Evolutionary conservation across 495 filamentous ascomycete genomes (phyloP).

Genomic region (Xylaria bambusicola): DNA sequence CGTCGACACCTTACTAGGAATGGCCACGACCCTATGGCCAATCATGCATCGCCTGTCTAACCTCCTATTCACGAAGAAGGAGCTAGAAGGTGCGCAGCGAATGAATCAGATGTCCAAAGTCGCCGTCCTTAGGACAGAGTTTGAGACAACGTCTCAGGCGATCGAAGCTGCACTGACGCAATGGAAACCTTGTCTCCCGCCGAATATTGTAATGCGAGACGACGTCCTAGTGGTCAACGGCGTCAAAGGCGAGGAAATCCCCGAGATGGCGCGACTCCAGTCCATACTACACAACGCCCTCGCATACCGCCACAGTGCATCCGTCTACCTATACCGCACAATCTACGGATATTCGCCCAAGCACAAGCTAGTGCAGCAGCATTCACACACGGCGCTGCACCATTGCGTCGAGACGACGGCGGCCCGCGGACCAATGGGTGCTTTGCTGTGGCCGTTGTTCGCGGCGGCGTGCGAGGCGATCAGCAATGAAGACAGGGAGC

Average conservation of each 20-base stretch:
- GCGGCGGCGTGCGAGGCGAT: constrained; percentile 60
- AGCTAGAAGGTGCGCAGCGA: constrained; percentile 44
- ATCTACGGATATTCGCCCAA: constrained; percentile 48
- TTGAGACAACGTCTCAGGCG: constrained; percentile 54
- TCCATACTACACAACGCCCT: constrained; percentile 62
- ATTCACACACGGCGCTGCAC: constrained; percentile 48
- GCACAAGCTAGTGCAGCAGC: constrained; percentile 52
- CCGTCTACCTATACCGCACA: constrained; percentile 62
- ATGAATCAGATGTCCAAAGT: constrained; percentile 46
- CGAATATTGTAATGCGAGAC: constrained; percentile 19
- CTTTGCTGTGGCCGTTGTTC: constrained; percentile 63
- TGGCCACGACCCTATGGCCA: constrained; percentile 64
- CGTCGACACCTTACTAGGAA: constrained; percentile 63
- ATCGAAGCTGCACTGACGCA: constrained; percentile 58
- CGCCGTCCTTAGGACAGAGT: constrained; percentile 55
- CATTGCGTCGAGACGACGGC: constrained; percentile 56
- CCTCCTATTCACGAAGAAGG: constrained; percentile 52
- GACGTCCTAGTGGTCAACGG: constrained; percentile 19
- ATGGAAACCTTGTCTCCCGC: constrained; percentile 53
- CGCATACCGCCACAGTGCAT: constrained; percentile 62
- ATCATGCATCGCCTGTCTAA: constrained; percentile 63
- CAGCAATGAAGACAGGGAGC: constrained; percentile 37
- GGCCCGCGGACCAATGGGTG: constrained; percentile 58
- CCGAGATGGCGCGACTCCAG: constrained; percentile 39
- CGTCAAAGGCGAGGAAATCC: constrained; percentile 21